Percentiles rank a stretch among this genome's conserved stretches.
These are phyloP conservation scores for Vinca minor DNA, from an alignment of 257 asterid genomes.

Conservation along the genomic window DNA sequence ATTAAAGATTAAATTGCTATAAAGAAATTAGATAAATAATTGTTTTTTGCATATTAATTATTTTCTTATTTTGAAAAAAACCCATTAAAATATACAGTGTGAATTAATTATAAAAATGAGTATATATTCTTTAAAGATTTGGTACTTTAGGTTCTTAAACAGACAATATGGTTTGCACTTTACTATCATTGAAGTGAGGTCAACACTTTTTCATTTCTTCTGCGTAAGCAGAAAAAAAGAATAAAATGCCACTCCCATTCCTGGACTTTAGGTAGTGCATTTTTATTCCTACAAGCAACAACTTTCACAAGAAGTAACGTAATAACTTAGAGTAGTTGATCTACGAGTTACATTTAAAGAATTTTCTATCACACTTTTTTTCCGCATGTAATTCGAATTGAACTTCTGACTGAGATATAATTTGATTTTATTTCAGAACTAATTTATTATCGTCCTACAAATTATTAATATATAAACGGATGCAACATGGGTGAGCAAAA, in stretches of 20 bases:
- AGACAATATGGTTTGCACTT: slow-evolving; percentile 4
- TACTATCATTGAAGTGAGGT: neutral
- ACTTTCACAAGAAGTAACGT: neutral
- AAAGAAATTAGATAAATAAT: no score
- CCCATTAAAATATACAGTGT: neutral
- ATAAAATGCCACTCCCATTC: neutral
- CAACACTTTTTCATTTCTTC: neutral
- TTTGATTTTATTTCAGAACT: no score
- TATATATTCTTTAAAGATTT: slow-evolving; percentile 13
- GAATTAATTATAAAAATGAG: slow-evolving; percentile 1
- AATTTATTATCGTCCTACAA: no score
- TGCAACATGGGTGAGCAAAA: no score
- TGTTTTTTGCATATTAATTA: neutral
- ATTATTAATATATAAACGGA: no score
- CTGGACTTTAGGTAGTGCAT: neutral
- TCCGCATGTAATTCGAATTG: no score
- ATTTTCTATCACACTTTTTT: no score
- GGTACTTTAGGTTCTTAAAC: slow-evolving; percentile 3
- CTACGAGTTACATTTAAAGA: no score
- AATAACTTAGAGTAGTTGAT: no score
- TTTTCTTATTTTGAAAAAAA: neutral
- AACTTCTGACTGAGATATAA: no score
- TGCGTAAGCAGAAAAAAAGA: neutral
- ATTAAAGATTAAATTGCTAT: no score
- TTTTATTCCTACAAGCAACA: neutral